Percentiles rank a stretch among this genome's conserved stretches.
These are phyloP conservation scores for Phytomonas francai DNA, from an alignment of 208 protist genomes.

Conservation along the genomic window DNA sequence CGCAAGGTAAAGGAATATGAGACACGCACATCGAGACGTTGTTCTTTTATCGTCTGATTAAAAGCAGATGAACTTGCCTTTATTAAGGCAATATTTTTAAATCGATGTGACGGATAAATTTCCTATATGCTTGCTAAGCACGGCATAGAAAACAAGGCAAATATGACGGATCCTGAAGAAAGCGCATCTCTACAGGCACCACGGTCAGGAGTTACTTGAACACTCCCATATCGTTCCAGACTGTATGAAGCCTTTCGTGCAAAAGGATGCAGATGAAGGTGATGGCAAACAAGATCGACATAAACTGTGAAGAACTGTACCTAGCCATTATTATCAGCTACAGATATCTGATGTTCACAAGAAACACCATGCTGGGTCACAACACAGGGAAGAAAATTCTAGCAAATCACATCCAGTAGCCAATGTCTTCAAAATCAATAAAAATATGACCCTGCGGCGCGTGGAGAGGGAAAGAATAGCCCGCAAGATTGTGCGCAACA, in stretches of 20 bases:
- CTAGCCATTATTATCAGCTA: constrained; percentile 5
- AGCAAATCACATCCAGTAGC: neutral
- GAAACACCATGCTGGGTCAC: neutral
- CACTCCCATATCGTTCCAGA: neutral
- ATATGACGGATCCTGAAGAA: neutral
- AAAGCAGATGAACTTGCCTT: constrained; percentile 7
- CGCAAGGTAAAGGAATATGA: too few relatives aligned
- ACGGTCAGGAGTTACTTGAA: neutral
- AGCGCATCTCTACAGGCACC: neutral
- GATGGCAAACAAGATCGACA: constrained; percentile 2
- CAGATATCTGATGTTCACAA: neutral
- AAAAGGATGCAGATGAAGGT: neutral
- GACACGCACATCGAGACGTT: neutral
- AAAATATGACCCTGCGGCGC: neutral
- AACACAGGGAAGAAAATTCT: neutral
- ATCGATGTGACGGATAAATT: neutral
- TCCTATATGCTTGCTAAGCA: neutral
- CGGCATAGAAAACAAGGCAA: neutral
- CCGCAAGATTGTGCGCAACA: neutral
- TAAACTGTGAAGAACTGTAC: constrained; percentile 4
- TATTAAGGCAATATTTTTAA: neutral
- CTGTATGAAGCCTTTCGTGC: neutral
- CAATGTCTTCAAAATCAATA: neutral
- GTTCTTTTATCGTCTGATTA: constrained; percentile 16
- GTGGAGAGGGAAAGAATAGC: neutral